A percentile compares a stretch with the other conserved stretches of the same genome.
Evolutionary conservation across 2,329 filamentous ascomycete genomes (phyloP).

Genomic region (Ophiocordyceps polyrhachis-furcata): DNA sequence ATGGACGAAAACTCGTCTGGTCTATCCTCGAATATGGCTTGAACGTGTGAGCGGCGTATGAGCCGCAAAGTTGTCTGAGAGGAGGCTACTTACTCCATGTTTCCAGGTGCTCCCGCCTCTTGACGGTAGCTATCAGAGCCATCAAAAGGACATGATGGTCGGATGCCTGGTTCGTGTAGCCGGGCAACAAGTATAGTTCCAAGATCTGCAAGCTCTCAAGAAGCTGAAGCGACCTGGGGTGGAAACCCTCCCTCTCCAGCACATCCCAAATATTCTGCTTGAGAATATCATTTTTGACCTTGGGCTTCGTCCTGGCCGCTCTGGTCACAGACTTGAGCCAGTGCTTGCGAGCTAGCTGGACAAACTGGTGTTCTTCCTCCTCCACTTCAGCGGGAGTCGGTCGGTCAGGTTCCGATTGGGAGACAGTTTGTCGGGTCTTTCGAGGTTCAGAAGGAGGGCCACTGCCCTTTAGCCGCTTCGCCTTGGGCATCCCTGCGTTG

Average conservation of each 20-base stretch:
- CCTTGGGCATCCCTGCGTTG: slow-evolving; percentile 30
- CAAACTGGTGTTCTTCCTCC: slow-evolving; percentile 53
- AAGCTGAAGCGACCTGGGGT: slow-evolving; percentile 56
- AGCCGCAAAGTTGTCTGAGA: neutral
- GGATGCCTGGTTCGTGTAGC: slow-evolving; percentile 71
- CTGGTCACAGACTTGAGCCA: slow-evolving; percentile 57
- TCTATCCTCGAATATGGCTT: slow-evolving; percentile 57
- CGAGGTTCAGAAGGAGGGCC: slow-evolving; percentile 19
- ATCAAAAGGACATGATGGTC: slow-evolving; percentile 85
- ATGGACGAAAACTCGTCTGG: slow-evolving; percentile 71
- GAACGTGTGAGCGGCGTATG: slow-evolving; percentile 3
- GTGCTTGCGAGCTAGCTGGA: slow-evolving; percentile 61
- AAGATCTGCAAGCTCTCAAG: slow-evolving; percentile 82
- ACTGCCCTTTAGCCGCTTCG: slow-evolving; percentile 39
- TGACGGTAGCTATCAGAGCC: slow-evolving; percentile 70
- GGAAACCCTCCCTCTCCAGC: slow-evolving; percentile 65
- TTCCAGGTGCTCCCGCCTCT: slow-evolving; percentile 68
- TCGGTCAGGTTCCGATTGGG: slow-evolving; percentile 19
- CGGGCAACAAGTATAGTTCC: slow-evolving; percentile 91
- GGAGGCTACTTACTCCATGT: slow-evolving; percentile 50
- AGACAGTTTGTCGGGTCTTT: slow-evolving; percentile 16
- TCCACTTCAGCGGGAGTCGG: slow-evolving; percentile 48
- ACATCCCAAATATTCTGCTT: slow-evolving; percentile 81
- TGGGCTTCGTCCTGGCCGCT: slow-evolving; percentile 44
- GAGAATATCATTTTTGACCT: slow-evolving; percentile 67